Conservation (phyloP, 345 rosid species). For the Anastatica hierochuntica region DNA sequence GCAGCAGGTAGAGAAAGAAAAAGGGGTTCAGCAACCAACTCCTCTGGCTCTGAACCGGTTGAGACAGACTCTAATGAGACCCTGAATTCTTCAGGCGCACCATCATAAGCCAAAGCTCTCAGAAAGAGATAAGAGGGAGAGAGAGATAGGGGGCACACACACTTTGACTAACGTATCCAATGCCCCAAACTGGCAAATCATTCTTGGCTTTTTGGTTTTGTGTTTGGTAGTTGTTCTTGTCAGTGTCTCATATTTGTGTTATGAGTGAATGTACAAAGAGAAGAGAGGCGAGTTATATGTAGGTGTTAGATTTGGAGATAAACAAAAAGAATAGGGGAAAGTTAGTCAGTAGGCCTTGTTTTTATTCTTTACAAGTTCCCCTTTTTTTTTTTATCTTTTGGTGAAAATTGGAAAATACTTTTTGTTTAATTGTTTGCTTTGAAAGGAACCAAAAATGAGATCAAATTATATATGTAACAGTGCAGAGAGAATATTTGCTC, state of each 20-base stretch:
- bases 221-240: slow-evolving; percentile 15
- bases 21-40: slow-evolving; percentile 21
- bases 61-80: slow-evolving; percentile 32
- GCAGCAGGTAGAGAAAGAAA: slow-evolving; percentile 18
- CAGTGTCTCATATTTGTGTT: slow-evolving; percentile 7
- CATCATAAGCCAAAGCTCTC: slow-evolving; percentile 19
- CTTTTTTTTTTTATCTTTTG: background rate
- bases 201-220: slow-evolving; percentile 31
- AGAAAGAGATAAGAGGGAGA: slow-evolving; percentile 34
- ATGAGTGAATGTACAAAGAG: slow-evolving; percentile 29
- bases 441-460: too few species aligned
- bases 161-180: slow-evolving; percentile 35
- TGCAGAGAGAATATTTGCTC: too few species aligned
- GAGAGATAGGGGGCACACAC: background rate
- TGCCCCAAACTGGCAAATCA: slow-evolving; percentile 28
- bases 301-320: slow-evolving; percentile 22
- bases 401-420: slow-evolving; percentile 16
- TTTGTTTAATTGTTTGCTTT: slow-evolving; percentile 15
- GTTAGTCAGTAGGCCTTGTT: slow-evolving; percentile 22
- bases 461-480: too few species aligned
- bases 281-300: slow-evolving; percentile 13
- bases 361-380: slow-evolving; percentile 9
- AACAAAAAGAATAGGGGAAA: too few species aligned
- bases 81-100: slow-evolving; percentile 31
- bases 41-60: slow-evolving; percentile 24